Base-by-base conservation (phyloP, 768 basidiomycete species). In the Leccinellum albellum region DNA sequence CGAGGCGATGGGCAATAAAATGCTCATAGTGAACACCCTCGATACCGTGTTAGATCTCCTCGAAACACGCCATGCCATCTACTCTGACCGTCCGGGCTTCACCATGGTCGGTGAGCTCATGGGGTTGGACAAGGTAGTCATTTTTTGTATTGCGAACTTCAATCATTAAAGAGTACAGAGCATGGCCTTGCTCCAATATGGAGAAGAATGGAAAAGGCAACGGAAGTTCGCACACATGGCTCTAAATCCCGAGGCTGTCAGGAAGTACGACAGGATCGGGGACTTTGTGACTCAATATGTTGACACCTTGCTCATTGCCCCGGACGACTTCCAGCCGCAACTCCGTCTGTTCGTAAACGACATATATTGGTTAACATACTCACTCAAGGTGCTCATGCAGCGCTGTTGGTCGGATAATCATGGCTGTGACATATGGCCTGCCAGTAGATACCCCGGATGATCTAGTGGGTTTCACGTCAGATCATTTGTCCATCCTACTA, bases 61-160 rank as follows among this genome's bases (percentile, higher is more conserved):
- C 9, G 74, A 70, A 3, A 65, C 65, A 50, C 55, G 66, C n/a
- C 60, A 58, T 1, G 50, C 20, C 17, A 67, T 64, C 20, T 74
- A 74, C 46, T 74, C 74, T 7, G 58, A 70, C 40, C 61, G 73
- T 5, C 72, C 74, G 3, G 63, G 56, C 17, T 72, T 77, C n/a
- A 66, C 67, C 1, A 72, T 78, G 51, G 70, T 69, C 7, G 71
- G 74, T 14, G 73, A 74, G 29, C 66, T 77, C 65, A 72, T 73
- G 66, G 61, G 61, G 4, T 48, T 71, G 57, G 58, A 53, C 33
- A 48, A 59, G 0, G 68, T 59, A 48, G 59, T 33, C n/a, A 31
- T 46, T 20, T 15, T 40, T 26, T 10, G 2, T n/a, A 24, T n/a
- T 8, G 15, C 12, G 4, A 10, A 20, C 3, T n/a, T 13, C n/a